Evolutionary conservation across 2,329 filamentous ascomycete species (phyloP).

Genomic region (Talaromyces piceae): DNA sequence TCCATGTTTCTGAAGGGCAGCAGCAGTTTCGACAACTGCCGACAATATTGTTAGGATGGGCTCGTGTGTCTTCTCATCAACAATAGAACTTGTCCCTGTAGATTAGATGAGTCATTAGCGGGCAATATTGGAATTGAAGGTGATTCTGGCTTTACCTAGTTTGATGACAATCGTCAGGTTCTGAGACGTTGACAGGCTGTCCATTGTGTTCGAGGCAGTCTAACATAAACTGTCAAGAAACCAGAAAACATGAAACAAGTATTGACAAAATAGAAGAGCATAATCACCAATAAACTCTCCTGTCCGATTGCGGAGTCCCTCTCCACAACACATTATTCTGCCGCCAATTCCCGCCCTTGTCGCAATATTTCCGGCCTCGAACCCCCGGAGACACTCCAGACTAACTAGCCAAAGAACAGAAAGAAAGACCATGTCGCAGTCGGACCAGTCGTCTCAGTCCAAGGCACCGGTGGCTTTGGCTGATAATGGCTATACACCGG

Average conservation of each 20-base stretch:
- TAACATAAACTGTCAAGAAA: background rate
- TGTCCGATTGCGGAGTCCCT: conserved; percentile 7
- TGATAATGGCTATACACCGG: conserved; percentile 31
- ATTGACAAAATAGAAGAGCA: background rate
- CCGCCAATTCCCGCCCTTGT: conserved; percentile 2
- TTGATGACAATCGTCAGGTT: conserved; percentile 34
- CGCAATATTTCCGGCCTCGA: conserved; percentile 1
- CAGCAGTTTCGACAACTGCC: conserved; percentile 88
- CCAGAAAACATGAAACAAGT: background rate
- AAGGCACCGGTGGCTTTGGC: conserved; percentile 14
- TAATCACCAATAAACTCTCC: conserved; percentile 2
- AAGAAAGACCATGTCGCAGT: conserved; percentile 7
- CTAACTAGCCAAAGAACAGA: background rate
- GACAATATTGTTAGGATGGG: conserved; percentile 85
- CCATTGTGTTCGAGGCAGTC: conserved; percentile 13
- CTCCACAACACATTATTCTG: conserved; percentile 8
- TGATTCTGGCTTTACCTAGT: conserved; percentile 26
- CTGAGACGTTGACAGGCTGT: conserved; percentile 20
- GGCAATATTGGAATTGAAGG: background rate
- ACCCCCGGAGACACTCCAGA: background rate
- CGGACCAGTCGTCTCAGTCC: conserved; percentile 1
- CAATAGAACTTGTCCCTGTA: conserved; percentile 94
- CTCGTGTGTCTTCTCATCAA: conserved; percentile 91
- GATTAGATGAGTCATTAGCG: conserved; percentile 12
- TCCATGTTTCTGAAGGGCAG: conserved; percentile 79